Evolutionary conservation across 1,284 basidiomycete genomes (phyloP).

Genomic region (Sutorius eximius): DNA sequence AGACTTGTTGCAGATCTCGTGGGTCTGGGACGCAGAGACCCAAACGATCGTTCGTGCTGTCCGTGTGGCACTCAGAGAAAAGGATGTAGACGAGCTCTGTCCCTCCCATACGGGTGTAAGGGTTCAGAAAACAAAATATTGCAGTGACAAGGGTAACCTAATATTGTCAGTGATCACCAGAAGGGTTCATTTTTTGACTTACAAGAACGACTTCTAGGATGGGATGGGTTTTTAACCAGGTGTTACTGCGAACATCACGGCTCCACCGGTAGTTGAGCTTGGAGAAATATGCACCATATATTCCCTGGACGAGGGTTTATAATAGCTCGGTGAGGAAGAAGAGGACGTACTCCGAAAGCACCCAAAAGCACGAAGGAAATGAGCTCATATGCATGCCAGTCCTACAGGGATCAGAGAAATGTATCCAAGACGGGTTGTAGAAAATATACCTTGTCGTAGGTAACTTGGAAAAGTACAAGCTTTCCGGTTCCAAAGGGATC

Average conservation of each 20-base stretch:
- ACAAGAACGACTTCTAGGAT: slow-evolving; percentile 85
- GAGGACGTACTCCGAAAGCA: slow-evolving; percentile 67
- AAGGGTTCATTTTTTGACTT: slow-evolving; percentile 27
- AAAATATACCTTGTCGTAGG: slow-evolving; percentile 70
- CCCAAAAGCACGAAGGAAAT: slow-evolving; percentile 85
- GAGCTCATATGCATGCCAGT: slow-evolving; percentile 87
- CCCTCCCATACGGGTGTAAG: slow-evolving; percentile 90
- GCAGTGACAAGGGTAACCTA: slow-evolving; percentile 81
- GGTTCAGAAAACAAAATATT: slow-evolving; percentile 82
- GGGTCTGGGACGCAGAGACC: slow-evolving; percentile 74
- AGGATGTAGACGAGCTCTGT: slow-evolving; percentile 92
- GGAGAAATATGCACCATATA: slow-evolving; percentile 94
- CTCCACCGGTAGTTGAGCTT: slow-evolving; percentile 91
- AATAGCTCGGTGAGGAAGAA: slow-evolving; percentile 1
- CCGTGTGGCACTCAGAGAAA: slow-evolving; percentile 80
- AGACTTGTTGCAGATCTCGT: slow-evolving; percentile 55
- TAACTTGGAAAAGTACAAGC: slow-evolving; percentile 86
- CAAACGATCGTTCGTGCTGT: slow-evolving; percentile 54
- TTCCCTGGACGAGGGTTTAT: slow-evolving; percentile 52
- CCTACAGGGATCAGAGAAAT: slow-evolving; percentile 43
- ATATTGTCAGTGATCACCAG: slow-evolving; percentile 10
- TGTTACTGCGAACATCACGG: slow-evolving; percentile 75
- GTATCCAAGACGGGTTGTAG: neutral
- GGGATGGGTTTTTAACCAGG: slow-evolving; percentile 80
- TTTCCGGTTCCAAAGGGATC: slow-evolving; percentile 91